phyloP scores from a whole-genome alignment of 257 asterid genomes.

The Prunella vulgaris region DNA sequence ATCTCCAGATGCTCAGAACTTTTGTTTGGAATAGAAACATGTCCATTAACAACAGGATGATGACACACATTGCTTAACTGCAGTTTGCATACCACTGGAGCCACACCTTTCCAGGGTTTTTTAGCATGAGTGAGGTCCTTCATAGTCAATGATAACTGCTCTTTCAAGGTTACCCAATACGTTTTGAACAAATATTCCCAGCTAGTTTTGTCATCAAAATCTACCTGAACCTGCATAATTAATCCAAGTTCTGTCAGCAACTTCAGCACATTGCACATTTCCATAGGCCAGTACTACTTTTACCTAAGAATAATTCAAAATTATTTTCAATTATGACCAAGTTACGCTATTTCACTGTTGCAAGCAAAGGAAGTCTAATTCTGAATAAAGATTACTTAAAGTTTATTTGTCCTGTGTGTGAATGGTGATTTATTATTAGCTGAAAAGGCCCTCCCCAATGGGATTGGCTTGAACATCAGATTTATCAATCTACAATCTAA shows the following conservation, averaged over 20 bases:
- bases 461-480: background rate
- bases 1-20: slow-evolving; percentile 33
- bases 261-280: background rate
- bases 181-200: slow-evolving; percentile 89
- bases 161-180: slow-evolving; percentile 66
- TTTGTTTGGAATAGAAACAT: slow-evolving; percentile 18
- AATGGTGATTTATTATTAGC: background rate
- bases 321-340: background rate
- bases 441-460: background rate
- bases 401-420: background rate
- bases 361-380: background rate
- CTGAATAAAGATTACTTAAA: background rate
- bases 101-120: slow-evolving; percentile 42
- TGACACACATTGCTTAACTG: slow-evolving; percentile 19
- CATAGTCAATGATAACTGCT: slow-evolving; percentile 49
- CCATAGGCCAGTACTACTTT: slow-evolving; percentile 7
- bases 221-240: slow-evolving; percentile 59
- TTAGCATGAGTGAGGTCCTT: slow-evolving; percentile 58
- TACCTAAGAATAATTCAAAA: background rate
- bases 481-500: background rate
- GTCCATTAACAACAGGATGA: slow-evolving; percentile 26
- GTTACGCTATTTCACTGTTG: background rate
- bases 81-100: slow-evolving; percentile 30
- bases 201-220: slow-evolving; percentile 74
- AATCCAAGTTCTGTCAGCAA: slow-evolving; percentile 3